phyloP scores from a whole-genome alignment of 345 rosid genomes.

The Punica granatum region DNA sequence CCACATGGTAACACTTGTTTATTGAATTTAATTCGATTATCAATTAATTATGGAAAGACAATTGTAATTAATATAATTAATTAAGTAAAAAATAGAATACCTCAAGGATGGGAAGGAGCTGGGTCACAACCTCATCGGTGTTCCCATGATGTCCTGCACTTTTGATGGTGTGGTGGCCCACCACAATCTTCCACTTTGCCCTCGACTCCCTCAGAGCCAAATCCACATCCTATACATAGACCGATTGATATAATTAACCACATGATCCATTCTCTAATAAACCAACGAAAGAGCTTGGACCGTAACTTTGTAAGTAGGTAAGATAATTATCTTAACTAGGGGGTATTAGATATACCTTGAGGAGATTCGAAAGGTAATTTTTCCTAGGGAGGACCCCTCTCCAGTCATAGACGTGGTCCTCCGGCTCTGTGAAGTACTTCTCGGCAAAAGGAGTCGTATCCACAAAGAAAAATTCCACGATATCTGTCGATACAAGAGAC shows the following conservation, averaged over 20 bases:
- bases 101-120: conserved; percentile 36
- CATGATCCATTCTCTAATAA: background rate
- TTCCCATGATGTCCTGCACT: conserved; percentile 44
- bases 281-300: background rate
- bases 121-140: conserved; percentile 26
- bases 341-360: conserved; percentile 4
- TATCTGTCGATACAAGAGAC: conserved; percentile 10
- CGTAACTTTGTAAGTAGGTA: too few species aligned
- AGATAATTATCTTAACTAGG: background rate
- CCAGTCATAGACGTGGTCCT: conserved; percentile 34
- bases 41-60: background rate
- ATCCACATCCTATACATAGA: conserved; percentile 23
- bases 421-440: conserved; percentile 27
- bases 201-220: conserved; percentile 27
- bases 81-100: conserved; percentile 14
- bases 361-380: conserved; percentile 21
- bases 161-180: conserved; percentile 46
- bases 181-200: conserved; percentile 43
- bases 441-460: conserved; percentile 43
- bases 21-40: background rate
- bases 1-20: background rate
- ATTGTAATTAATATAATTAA: background rate
- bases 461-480: conserved; percentile 35
- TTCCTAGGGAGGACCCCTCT: conserved; percentile 22
- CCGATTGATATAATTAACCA: too few species aligned